phyloP scores from a whole-genome alignment of 129 eudicot species.

The Lonicera japonica region DNA sequence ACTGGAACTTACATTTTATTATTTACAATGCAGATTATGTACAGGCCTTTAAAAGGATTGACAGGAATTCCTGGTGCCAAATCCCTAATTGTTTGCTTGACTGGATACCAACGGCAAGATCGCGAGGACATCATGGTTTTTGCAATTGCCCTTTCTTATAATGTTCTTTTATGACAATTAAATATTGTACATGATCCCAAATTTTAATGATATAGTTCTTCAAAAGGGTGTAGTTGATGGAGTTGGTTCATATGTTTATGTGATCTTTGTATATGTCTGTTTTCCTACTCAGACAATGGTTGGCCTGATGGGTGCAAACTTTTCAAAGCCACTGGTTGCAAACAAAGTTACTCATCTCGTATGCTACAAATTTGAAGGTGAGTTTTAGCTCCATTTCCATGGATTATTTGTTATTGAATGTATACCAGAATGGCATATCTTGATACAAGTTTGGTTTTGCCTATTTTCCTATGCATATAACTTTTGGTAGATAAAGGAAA shows the following conservation, averaged over 20 bases:
- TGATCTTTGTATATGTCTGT: conserved; percentile 11
- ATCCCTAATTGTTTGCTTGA: conserved; percentile 64
- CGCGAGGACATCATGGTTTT: conserved; percentile 90
- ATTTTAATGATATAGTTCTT: neutral
- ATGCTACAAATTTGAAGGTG: conserved; percentile 97
- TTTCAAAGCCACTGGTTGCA: conserved; percentile 82
- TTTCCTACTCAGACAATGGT: conserved; percentile 58
- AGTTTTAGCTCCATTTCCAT: neutral
- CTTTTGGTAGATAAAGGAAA: no score
- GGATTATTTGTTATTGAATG: neutral
- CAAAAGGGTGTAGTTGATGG: neutral
- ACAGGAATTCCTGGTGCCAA: conserved; percentile 84
- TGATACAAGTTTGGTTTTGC: no score
- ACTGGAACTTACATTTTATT: no score
- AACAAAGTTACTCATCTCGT: conserved; percentile 85
- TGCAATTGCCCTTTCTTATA: neutral
- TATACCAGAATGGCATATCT: no score
- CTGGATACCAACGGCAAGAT: conserved; percentile 77
- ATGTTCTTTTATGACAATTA: neutral
- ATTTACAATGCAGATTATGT: conserved; percentile 45
- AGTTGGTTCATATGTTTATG: neutral
- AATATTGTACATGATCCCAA: neutral
- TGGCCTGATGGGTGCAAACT: conserved; percentile 75
- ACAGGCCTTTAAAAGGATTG: conserved; percentile 57
- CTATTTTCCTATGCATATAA: no score